These are phyloP conservation scores for Ramularia collo-cygni DNA, from an alignment of 2,329 filamentous ascomycete genomes.

Conservation along the genomic window DNA sequence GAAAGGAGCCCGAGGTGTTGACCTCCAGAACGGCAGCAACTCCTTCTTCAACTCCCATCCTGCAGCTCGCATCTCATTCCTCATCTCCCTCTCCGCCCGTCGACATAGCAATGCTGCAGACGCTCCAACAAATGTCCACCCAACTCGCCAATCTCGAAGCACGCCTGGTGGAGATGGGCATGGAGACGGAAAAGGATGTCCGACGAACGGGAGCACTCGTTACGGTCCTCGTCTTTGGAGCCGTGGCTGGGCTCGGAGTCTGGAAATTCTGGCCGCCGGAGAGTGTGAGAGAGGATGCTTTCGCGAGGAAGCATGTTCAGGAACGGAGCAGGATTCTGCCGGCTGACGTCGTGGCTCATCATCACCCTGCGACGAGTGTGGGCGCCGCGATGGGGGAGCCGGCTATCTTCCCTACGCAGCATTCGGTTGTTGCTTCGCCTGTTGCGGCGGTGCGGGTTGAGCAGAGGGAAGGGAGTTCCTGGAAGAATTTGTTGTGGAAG, in stretches of 20 bases:
- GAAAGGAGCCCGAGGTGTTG: not conserved
- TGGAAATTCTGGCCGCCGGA: slow-evolving; percentile 23
- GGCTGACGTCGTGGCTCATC: not conserved
- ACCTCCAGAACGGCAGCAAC: not conserved
- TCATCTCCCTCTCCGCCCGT: not conserved
- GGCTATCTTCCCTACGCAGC: not conserved
- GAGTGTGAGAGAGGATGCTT: slow-evolving; percentile 11
- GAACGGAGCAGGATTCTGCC: slow-evolving; percentile 15
- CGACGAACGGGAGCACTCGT: not conserved
- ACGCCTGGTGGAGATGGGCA: not conserved
- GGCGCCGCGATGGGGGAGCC: not conserved
- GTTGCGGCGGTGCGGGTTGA: not conserved
- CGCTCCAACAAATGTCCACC: not conserved
- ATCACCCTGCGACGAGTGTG: not conserved
- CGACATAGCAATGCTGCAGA: not conserved
- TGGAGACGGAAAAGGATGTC: not conserved
- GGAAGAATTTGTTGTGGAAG: slow-evolving; percentile 15
- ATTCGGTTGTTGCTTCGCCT: slow-evolving; percentile 4
- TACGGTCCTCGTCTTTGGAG: slow-evolving; percentile 8
- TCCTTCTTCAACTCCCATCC: too few species aligned
- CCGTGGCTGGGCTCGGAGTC: slow-evolving; percentile 19
- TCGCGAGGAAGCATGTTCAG: slow-evolving; percentile 18
- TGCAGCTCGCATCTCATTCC: too few species aligned
- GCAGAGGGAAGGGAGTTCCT: slow-evolving; percentile 8
- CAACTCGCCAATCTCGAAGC: not conserved